Base-by-base conservation (phyloP, 257 asterid genomes). In the Jacaranda copaia region DNA sequence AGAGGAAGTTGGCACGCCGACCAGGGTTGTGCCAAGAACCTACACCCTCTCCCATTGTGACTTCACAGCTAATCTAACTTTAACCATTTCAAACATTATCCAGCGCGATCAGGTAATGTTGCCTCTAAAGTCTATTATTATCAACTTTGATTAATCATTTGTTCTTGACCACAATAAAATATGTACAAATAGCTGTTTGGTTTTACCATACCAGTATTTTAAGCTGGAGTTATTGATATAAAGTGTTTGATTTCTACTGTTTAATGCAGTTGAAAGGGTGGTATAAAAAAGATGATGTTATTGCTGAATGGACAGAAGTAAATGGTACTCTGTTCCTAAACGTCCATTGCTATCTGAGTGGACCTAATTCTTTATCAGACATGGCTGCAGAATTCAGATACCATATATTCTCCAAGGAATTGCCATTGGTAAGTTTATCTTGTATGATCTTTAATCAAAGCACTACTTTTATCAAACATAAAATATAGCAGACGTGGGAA, bases 11-110 rank as follows among this genome's bases (percentile, higher is more conserved):
- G 75, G 68, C 70, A 55, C 77, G 12, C 82, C 79, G 19, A 56
- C 84, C 2, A 81, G 85, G 73, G 80, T 92, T 60, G 88, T 88
- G 76, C 97, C 99, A 46, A 87, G 99, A 84, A 91, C 93, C 7
- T 94, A 94, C 85, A 94, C 89, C 6, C 93, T 94, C 48, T 94
- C 99, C 76, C 99, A 94, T 60, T 94, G 99, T 71, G 98, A 94
- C 81, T 94, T 92, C 81, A 91, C 96, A 4, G 96, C 94, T 8
- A 81, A 86, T 69, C 61, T 82, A 62, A 78, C 83, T 15, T 73
- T 78, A 78, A 73, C 80, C 46, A 74, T 91, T 86, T 94, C 98
- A 13, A 91, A 85, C 79, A 83, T 87, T 39, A 88, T 94, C 77
- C 89, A 80, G 42, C 88, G 82, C 0, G 89, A 94, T 84, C 96